phyloP scores from a whole-genome alignment of 441 rosid species.

The Gossypium laxum region DNA sequence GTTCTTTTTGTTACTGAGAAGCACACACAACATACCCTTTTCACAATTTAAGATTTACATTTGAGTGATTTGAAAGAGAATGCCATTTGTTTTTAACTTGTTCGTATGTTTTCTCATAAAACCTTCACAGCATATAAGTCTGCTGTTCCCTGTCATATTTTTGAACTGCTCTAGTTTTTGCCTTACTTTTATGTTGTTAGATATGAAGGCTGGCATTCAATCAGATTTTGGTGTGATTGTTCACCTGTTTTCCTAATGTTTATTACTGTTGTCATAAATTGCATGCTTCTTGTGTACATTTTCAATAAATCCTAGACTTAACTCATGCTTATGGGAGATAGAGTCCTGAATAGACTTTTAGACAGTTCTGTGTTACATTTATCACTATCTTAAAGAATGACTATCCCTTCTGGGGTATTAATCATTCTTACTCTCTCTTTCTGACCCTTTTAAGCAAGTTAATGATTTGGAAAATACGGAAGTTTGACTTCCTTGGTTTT shows the following conservation, averaged over 20 bases:
- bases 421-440: background rate
- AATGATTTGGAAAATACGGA: background rate
- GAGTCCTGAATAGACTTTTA: background rate
- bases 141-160: background rate
- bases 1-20: background rate
- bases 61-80: background rate
- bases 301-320: background rate
- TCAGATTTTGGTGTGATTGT: background rate
- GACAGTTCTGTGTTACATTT: background rate
- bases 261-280: background rate
- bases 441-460: background rate
- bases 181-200: background rate
- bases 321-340: background rate
- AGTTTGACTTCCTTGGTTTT: background rate
- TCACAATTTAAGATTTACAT: background rate
- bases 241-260: background rate
- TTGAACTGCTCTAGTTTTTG: background rate
- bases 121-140: background rate
- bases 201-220: background rate
- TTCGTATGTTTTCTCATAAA: background rate
- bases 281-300: background rate
- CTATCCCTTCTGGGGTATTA: background rate
- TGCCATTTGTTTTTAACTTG: background rate
- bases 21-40: background rate
- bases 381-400: background rate